phyloP scores from a whole-genome alignment of 495 filamentous ascomycete genomes.

The Aspergillus campestris region DNA sequence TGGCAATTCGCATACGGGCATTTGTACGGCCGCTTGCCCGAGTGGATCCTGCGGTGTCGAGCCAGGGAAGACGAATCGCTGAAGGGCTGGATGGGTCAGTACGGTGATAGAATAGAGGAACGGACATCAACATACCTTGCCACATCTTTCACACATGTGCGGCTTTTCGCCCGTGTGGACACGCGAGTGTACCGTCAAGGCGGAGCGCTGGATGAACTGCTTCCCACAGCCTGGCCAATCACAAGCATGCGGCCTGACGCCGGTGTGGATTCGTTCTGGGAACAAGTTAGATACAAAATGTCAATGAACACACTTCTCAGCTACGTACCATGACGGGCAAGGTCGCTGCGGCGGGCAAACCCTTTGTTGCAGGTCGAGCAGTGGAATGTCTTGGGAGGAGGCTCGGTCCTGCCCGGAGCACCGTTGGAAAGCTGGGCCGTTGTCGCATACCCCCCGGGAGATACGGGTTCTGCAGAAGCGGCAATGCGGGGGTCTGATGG shows the following conservation, averaged over 20 bases:
- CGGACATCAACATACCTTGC: slow-evolving; percentile 58
- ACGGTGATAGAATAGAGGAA: neutral
- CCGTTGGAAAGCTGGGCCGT: slow-evolving; percentile 27
- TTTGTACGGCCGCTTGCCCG: slow-evolving; percentile 92
- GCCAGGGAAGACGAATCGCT: slow-evolving; percentile 96
- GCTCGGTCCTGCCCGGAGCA: slow-evolving; percentile 40
- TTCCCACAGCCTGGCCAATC: slow-evolving; percentile 85
- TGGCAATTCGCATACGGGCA: slow-evolving; percentile 97
- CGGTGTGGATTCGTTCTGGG: slow-evolving; percentile 90
- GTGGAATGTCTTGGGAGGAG: slow-evolving; percentile 74
- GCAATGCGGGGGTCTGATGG: slow-evolving; percentile 47
- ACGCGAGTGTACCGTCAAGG: slow-evolving; percentile 87
- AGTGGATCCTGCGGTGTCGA: slow-evolving; percentile 89
- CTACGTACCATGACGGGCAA: slow-evolving; percentile 82
- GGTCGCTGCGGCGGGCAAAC: slow-evolving; percentile 89
- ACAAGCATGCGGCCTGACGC: slow-evolving; percentile 85
- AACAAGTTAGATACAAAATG: slow-evolving; percentile 2
- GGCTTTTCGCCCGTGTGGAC: slow-evolving; percentile 98
- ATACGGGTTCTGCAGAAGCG: slow-evolving; percentile 47
- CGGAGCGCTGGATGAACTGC: slow-evolving; percentile 97
- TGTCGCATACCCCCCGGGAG: slow-evolving; percentile 31
- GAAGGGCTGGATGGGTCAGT: slow-evolving; percentile 60
- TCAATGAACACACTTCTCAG: neutral
- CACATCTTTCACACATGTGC: slow-evolving; percentile 93
- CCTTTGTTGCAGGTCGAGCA: slow-evolving; percentile 86